Conservation (phyloP, 2,329 filamentous ascomycete species). For the Colletotrichum sp. region DNA sequence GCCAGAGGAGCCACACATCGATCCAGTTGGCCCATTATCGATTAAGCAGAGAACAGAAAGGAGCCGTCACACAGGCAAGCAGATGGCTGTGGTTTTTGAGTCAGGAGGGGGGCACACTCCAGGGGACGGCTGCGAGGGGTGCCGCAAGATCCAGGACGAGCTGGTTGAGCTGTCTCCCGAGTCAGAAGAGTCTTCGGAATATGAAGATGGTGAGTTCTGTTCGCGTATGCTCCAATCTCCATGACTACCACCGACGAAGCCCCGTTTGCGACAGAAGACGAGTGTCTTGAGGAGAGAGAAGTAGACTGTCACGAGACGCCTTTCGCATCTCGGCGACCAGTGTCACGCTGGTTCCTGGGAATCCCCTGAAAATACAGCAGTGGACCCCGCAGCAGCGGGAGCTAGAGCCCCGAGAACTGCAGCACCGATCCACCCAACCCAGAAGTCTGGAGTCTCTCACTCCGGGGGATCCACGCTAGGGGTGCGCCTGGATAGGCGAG, state of each 20-base stretch:
- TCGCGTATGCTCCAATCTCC: neutral
- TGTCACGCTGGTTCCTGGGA: neutral
- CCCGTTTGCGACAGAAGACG: neutral
- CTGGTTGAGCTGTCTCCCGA: conserved; percentile 2
- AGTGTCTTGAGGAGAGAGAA: neutral
- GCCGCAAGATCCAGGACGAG: conserved; percentile 18
- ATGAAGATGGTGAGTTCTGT: conserved; percentile 12
- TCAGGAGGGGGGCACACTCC: neutral
- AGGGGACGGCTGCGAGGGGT: conserved; percentile 14
- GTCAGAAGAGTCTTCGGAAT: conserved; percentile 7
- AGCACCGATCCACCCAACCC: conserved; percentile 8
- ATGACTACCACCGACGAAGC: neutral
- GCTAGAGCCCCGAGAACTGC: conserved; percentile 8
- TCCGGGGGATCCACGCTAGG: conserved; percentile 12
- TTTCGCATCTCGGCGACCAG: neutral
- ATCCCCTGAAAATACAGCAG: conserved; percentile 3
- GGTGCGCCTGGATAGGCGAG: neutral
- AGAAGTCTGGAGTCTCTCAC: neutral
- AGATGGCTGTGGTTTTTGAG: neutral
- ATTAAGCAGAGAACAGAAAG: neutral
- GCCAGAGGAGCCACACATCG: neutral
- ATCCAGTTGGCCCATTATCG: neutral
- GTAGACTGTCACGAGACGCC: neutral
- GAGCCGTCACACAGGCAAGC: neutral
- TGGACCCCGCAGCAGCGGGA: conserved; percentile 1